A percentile compares a stretch with the other conserved stretches of the same genome.
Conservation (phyloP, 257 asterid genomes). For the Lycium ferocissimum region DNA sequence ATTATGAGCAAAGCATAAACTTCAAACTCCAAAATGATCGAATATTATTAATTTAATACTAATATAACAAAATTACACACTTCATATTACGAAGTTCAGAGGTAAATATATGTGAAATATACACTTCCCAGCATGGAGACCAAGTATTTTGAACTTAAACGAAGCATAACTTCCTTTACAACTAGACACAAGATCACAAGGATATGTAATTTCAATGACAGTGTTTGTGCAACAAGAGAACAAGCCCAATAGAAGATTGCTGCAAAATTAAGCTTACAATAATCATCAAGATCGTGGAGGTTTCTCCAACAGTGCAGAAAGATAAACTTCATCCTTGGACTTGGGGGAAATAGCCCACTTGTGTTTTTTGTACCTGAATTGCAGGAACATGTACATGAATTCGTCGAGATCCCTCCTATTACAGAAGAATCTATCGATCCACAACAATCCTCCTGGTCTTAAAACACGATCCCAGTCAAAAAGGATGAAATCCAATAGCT, state of each 20-base stretch:
- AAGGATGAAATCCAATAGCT: constrained; percentile 70
- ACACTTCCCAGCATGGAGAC: too few species aligned
- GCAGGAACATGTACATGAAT: constrained; percentile 86
- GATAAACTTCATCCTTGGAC: constrained; percentile 74
- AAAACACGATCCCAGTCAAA: constrained; percentile 88
- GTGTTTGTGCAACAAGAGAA: not conserved
- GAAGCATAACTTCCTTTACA: not conserved
- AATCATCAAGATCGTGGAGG: constrained; percentile 70
- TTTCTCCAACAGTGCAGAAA: constrained; percentile 87
- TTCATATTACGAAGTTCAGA: too few species aligned
- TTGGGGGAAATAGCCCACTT: constrained; percentile 78
- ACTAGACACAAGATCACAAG: not conserved
- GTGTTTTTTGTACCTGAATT: constrained; percentile 85
- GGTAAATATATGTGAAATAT: too few species aligned
- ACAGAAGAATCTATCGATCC: constrained; percentile 87
- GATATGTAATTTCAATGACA: not conserved
- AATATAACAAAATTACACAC: too few species aligned
- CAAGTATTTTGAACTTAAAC: not conserved
- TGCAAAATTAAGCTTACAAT: not conserved
- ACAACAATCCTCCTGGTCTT: constrained; percentile 86
- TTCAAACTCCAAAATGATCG: too few species aligned
- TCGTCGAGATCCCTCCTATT: constrained; percentile 77
- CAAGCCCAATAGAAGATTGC: not conserved
- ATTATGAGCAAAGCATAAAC: too few species aligned
- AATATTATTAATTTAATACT: too few species aligned